Base-by-base conservation (phyloP, 2,329 filamentous ascomycete genomes). In the Cladosporium cucumerinum region DNA sequence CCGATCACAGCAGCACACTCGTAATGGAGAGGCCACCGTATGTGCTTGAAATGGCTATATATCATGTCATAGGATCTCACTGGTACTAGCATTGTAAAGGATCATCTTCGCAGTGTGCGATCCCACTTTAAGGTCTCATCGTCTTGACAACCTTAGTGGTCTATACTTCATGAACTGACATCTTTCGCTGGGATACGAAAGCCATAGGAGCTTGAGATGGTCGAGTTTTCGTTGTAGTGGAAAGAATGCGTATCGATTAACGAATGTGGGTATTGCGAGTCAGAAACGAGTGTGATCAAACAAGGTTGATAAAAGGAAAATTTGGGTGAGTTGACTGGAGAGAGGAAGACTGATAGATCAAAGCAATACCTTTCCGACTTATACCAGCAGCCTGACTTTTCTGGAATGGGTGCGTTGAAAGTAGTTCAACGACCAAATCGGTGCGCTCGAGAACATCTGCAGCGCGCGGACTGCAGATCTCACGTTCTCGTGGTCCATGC, bases 281-380 rank as follows among this genome's bases (percentile, higher is more conserved):
- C 34, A 28, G 25, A 28, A 62, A 36, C 60, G 60, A 62, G 49
- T 55, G 60, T 62, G 32, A 55, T 62, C 51, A 62, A 55, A 43
- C 49, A 28, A 23, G 55, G 36, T 55, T 62, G 60, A 54, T 54
- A 16, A 34, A 55, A 16, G 23, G 34, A 58, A 58, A 23, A 34
- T 36, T 43, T 54, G 43, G 21, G 21, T 23, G 30, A 52, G 32
- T 36, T 36, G 59, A 43, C 49, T 62, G 32, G 32, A 55, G 60
- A 46, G n/a, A 39, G 23, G 46, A 52, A 25, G 23, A 52, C 23
- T 7, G 52, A 25, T 46, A 5, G 18, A 25, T 25, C 12, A 21
- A 16, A 25, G 49, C 59, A 43, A 46, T 25, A 26, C 14, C 5
- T 55, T n/a, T 1, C 5, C 5, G 26, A 26, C 34, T 62, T 62